Evolutionary conservation across 1,139 yeast species (phyloP).

Genomic region (Hansenula lynferdii): DNA sequence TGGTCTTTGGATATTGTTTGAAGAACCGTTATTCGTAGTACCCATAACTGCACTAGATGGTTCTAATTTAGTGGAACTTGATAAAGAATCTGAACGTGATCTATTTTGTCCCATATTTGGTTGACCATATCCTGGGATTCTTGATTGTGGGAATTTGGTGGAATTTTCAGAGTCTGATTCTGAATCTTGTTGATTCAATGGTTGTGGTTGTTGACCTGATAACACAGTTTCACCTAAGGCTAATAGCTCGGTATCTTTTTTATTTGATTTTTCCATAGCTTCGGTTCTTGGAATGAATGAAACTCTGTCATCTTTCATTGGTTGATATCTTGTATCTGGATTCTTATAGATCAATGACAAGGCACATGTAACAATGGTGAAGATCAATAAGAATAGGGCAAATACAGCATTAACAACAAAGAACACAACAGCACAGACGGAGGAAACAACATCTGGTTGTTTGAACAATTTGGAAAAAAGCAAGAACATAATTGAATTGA

Average conservation of each 20-base stretch:
- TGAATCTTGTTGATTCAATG: slow-evolving; percentile 21
- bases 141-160: slow-evolving; percentile 17
- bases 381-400: slow-evolving; percentile 74
- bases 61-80: slow-evolving; percentile 21
- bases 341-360: slow-evolving; percentile 82
- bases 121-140: slow-evolving; percentile 8
- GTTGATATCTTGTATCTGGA: slow-evolving; percentile 94
- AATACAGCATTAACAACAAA: slow-evolving; percentile 87
- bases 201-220: slow-evolving; percentile 65
- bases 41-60: slow-evolving; percentile 32
- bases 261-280: slow-evolving; percentile 37
- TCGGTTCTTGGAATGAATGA: slow-evolving; percentile 66
- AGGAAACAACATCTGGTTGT: slow-evolving; percentile 82
- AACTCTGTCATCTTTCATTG: slow-evolving; percentile 95
- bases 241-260: slow-evolving; percentile 69
- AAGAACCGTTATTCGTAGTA: slow-evolving; percentile 4
- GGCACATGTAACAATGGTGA: slow-evolving; percentile 83
- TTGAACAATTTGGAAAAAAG: slow-evolving; percentile 83
- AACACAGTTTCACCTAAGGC: slow-evolving; percentile 89
- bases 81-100: slow-evolving; percentile 19
- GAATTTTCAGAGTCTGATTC: slow-evolving; percentile 20
- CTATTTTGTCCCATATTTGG: background rate
- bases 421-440: slow-evolving; percentile 91
- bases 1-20: slow-evolving; percentile 13
- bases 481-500: slow-evolving; percentile 81